A percentile compares a stretch with the other conserved stretches of the same genome.
Evolutionary conservation across 1,284 basidiomycete genomes (phyloP).

Genomic region (Tilletiaria anomala): DNA sequence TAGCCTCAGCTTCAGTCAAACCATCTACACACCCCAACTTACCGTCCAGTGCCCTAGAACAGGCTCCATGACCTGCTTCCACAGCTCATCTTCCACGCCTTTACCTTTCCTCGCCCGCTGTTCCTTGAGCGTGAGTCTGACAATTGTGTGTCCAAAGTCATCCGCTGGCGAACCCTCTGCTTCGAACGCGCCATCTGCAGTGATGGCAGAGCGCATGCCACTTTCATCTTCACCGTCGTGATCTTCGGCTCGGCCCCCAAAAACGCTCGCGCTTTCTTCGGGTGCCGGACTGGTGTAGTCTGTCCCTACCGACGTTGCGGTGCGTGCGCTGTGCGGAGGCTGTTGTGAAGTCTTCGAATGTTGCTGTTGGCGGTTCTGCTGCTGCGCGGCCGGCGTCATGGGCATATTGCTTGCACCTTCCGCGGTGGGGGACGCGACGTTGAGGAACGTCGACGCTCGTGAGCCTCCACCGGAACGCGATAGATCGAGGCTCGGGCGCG

Average conservation of each 20-base stretch:
- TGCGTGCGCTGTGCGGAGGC: no score
- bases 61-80: slow-evolving; percentile 36
- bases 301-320: no score
- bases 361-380: no score
- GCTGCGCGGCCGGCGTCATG: background rate
- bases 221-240: background rate
- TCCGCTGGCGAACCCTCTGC: slow-evolving; percentile 2
- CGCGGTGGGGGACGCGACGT: no score
- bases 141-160: slow-evolving; percentile 4
- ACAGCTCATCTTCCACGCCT: slow-evolving; percentile 22
- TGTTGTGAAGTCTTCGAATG: no score
- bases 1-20: no score
- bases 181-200: background rate
- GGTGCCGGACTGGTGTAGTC: slow-evolving; percentile 3
- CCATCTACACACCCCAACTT: background rate
- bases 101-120: slow-evolving; percentile 7
- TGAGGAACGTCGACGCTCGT: no score
- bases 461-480: no score
- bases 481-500: no score
- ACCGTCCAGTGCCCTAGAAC: slow-evolving; percentile 11
- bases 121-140: slow-evolving; percentile 12
- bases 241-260: slow-evolving; percentile 2
- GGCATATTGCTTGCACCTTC: no score
- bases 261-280: slow-evolving; percentile 8
- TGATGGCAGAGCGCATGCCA: slow-evolving; percentile 4